phyloP scores from a whole-genome alignment of 192 early-diverging fungal genomes.

The Entomortierella chlamydospora region DNA sequence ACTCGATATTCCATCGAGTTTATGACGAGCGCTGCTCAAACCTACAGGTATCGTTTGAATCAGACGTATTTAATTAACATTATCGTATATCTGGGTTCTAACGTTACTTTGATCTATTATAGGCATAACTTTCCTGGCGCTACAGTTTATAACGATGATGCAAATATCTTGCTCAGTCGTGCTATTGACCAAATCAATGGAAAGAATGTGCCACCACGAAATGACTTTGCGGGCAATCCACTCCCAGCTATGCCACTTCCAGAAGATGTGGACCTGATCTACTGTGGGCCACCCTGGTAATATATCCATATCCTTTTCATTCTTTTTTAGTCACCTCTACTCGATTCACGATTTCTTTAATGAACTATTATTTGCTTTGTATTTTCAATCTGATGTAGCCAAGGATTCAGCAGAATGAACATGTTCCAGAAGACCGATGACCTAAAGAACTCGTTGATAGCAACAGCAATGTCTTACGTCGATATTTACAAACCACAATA shows the following conservation, averaged over 20 bases:
- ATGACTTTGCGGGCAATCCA: constrained; percentile 35
- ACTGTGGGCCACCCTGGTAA: constrained; percentile 77
- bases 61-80: not conserved
- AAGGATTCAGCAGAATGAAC: constrained; percentile 75
- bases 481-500: constrained; percentile 76
- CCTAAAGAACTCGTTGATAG: constrained; percentile 73
- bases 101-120: not conserved
- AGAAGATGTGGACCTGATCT: constrained; percentile 76
- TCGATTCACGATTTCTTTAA: not conserved
- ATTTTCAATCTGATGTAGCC: constrained; percentile 38
- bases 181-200: constrained; percentile 66
- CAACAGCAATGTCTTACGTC: constrained; percentile 74
- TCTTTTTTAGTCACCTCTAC: no score
- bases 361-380: not conserved
- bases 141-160: constrained; percentile 70
- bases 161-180: constrained; percentile 70
- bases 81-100: not conserved
- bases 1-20: constrained; percentile 75
- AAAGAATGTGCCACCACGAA: constrained; percentile 23
- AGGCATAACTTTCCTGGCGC: constrained; percentile 72
- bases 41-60: constrained; percentile 59
- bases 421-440: constrained; percentile 71
- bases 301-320: no score
- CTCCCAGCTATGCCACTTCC: constrained; percentile 68
- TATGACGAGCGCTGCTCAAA: constrained; percentile 65